These are phyloP conservation scores for Aspergillus bridgeri DNA, from an alignment of 495 filamentous ascomycete species.

Conservation along the genomic window DNA sequence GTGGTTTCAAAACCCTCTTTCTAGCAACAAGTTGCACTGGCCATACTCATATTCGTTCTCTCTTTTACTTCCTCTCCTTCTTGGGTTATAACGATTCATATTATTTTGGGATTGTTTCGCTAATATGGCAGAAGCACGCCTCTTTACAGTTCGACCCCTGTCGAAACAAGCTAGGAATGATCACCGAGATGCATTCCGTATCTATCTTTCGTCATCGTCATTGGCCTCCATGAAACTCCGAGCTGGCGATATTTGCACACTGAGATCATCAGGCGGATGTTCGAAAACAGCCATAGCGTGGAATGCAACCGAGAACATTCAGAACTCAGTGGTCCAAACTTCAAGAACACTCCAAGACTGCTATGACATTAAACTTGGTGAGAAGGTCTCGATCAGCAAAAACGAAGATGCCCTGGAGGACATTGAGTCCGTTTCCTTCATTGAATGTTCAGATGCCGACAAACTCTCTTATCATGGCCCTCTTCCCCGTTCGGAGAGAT, in stretches of 20 bases:
- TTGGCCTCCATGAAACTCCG: constrained; percentile 58
- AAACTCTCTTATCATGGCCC: constrained; percentile 27
- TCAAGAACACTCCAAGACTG: constrained; percentile 62
- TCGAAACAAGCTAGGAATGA: constrained; percentile 50
- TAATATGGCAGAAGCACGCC: constrained; percentile 39
- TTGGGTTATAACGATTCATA: too few species aligned
- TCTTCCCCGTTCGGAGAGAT: constrained; percentile 42
- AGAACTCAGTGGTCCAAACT: constrained; percentile 60
- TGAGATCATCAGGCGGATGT: constrained; percentile 43
- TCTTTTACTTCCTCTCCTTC: neutral
- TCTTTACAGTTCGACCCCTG: constrained; percentile 53
- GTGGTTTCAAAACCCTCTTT: too few species aligned
- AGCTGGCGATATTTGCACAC: constrained; percentile 54
- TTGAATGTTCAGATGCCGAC: constrained; percentile 47
- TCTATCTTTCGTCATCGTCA: constrained; percentile 64
- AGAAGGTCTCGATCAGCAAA: constrained; percentile 54
- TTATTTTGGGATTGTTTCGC: neutral
- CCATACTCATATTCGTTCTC: neutral
- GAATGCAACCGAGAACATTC: constrained; percentile 60
- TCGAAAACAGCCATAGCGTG: constrained; percentile 61
- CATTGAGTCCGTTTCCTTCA: constrained; percentile 44
- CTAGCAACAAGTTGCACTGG: too few species aligned
- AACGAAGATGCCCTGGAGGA: constrained; percentile 34
- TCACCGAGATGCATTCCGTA: constrained; percentile 57
- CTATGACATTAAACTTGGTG: constrained; percentile 61